These are phyloP conservation scores for Dillenia suffruticosa DNA, from an alignment of 164 flowering plant genomes.

Conservation along the genomic window DNA sequence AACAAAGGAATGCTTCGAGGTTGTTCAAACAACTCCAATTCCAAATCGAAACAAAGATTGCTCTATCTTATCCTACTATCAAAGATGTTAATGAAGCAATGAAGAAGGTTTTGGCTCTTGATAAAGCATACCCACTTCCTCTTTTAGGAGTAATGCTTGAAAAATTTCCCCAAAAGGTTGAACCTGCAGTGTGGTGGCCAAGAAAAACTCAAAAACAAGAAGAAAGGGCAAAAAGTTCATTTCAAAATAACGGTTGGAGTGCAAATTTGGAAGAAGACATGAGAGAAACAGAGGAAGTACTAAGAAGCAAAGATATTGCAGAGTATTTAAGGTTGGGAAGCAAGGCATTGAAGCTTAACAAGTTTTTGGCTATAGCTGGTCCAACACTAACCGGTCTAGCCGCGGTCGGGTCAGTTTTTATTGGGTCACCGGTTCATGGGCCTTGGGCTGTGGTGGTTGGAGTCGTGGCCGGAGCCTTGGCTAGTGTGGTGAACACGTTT, in stretches of 20 bases:
- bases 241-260: constrained; percentile 43
- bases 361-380: constrained; percentile 37
- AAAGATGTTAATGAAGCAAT: constrained; percentile 37
- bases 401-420: constrained; percentile 34
- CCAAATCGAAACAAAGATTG: constrained; percentile 31
- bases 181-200: constrained; percentile 47
- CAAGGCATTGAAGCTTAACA: constrained; percentile 43
- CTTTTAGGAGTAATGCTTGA: constrained; percentile 46
- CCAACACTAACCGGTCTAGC: constrained; percentile 53
- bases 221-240: neutral
- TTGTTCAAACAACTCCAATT: constrained; percentile 45
- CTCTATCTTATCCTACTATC: constrained; percentile 19
- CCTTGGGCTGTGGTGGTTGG: constrained; percentile 26
- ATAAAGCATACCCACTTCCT: constrained; percentile 54
- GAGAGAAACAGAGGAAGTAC: constrained; percentile 37
- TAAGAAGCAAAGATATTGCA: constrained; percentile 36
- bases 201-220: neutral
- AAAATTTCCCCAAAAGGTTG: constrained; percentile 39
- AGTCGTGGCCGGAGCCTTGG: constrained; percentile 42
- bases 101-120: constrained; percentile 41
- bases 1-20: constrained; percentile 59
- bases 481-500: constrained; percentile 39
- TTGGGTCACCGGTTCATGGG: constrained; percentile 18
- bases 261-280: constrained; percentile 43
- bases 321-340: constrained; percentile 42